A percentile compares a stretch with the other conserved stretches of the same genome.
These are phyloP conservation scores for Candida ascalaphidarum DNA, from an alignment of 805 yeast genomes.

Conservation along the genomic window DNA sequence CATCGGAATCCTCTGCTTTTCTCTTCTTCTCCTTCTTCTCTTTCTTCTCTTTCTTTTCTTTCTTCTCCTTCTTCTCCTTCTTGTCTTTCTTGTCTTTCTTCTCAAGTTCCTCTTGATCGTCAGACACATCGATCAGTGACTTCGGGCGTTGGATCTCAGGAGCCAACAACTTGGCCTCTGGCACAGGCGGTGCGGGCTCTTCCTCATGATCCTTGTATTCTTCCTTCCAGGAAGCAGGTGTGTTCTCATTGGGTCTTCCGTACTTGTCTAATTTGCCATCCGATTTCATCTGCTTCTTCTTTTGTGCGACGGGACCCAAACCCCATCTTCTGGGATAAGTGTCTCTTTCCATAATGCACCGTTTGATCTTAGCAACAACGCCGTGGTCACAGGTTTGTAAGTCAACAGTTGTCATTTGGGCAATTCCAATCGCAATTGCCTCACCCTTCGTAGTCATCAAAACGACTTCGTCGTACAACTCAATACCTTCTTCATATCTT, in stretches of 20 bases:
- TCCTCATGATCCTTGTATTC: slow-evolving; percentile 67
- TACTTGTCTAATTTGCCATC: slow-evolving; percentile 95
- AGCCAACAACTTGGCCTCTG: slow-evolving; percentile 42
- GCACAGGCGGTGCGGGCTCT: slow-evolving; percentile 50
- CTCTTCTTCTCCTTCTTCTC: slow-evolving; percentile 38
- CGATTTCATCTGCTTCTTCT: slow-evolving; percentile 96
- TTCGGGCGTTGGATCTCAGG: slow-evolving; percentile 39
- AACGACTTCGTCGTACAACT: slow-evolving; percentile 94
- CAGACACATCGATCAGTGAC: slow-evolving; percentile 39
- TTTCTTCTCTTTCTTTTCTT: slow-evolving; percentile 56
- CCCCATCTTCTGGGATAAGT: slow-evolving; percentile 99
- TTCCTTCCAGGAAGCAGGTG: slow-evolving; percentile 89
- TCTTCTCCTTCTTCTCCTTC: slow-evolving; percentile 45
- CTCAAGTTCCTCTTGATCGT: slow-evolving; percentile 20
- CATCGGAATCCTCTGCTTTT: slow-evolving; percentile 25
- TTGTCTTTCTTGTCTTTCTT: slow-evolving; percentile 40
- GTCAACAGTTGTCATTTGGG: slow-evolving; percentile 98
- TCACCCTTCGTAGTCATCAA: slow-evolving; percentile 98
- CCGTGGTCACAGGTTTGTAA: slow-evolving; percentile 97
- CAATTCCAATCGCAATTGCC: slow-evolving; percentile 96
- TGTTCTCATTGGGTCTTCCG: slow-evolving; percentile 88
- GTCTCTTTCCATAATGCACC: slow-evolving; percentile 99
- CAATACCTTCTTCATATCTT: slow-evolving; percentile 96
- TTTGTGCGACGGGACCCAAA: slow-evolving; percentile 95
- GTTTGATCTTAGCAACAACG: slow-evolving; percentile 95